Percentiles rank a stretch among this genome's conserved stretches.
Conservation (phyloP, 2,329 filamentous ascomycete species). For the Penicillium sp. region DNA sequence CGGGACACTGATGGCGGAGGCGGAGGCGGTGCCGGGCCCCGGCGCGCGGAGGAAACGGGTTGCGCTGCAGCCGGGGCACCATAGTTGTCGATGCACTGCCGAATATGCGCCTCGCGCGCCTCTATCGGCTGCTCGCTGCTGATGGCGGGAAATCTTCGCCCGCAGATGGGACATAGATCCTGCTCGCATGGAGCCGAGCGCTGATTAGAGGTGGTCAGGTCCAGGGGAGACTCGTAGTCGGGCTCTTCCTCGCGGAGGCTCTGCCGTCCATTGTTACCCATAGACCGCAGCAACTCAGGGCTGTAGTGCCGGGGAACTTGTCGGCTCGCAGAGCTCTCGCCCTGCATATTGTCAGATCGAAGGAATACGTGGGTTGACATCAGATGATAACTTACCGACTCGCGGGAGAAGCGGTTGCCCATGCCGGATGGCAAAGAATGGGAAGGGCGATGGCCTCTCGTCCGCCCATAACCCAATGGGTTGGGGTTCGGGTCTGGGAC, state of each 20-base stretch:
- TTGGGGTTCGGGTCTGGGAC: slow-evolving; percentile 67
- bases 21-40: slow-evolving; percentile 18
- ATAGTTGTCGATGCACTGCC: slow-evolving; percentile 45
- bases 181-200: slow-evolving; percentile 38
- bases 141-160: slow-evolving; percentile 39
- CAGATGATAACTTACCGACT: background rate
- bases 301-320: background rate
- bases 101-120: slow-evolving; percentile 46
- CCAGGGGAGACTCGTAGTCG: slow-evolving; percentile 2
- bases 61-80: slow-evolving; percentile 16
- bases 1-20: slow-evolving; percentile 29
- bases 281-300: background rate
- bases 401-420: background rate
- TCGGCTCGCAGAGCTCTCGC: slow-evolving; percentile 7
- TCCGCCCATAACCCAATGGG: slow-evolving; percentile 40
- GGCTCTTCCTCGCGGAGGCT: background rate
- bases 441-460: slow-evolving; percentile 20
- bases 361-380: background rate
- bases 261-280: slow-evolving; percentile 22
- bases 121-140: slow-evolving; percentile 39
- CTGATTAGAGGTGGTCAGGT: slow-evolving; percentile 4
- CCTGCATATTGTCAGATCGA: background rate
- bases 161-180: slow-evolving; percentile 50
- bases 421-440: slow-evolving; percentile 24
- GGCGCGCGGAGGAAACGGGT: slow-evolving; percentile 15